Percentiles rank a stretch among this genome's conserved stretches.
These are phyloP conservation scores for Fusarium sulawesiense DNA, from an alignment of 2,329 filamentous ascomycete species.

Conservation along the genomic window DNA sequence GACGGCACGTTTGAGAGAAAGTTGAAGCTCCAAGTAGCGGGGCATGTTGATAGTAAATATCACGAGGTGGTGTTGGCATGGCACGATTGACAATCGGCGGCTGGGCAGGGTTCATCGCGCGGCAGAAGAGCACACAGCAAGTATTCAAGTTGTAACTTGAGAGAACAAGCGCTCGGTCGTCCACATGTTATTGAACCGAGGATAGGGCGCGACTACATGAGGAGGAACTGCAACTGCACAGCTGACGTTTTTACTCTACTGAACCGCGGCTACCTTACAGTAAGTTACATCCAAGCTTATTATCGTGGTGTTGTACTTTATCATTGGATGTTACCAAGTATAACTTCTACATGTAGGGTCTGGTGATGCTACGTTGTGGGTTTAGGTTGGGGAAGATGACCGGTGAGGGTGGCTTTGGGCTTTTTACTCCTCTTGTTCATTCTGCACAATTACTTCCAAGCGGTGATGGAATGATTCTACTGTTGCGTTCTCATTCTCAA, in stretches of 20 bases:
- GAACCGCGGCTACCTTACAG: slow-evolving; percentile 24
- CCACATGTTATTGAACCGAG: slow-evolving; percentile 48
- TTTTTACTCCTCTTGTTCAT: slow-evolving; percentile 3
- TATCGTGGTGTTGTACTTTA: slow-evolving; percentile 23
- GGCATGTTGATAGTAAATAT: slow-evolving; percentile 41
- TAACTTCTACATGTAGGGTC: neutral
- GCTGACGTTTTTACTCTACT: slow-evolving; percentile 10
- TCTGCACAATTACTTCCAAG: slow-evolving; percentile 13
- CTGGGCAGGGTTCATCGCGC: slow-evolving; percentile 30
- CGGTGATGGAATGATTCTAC: slow-evolving; percentile 26
- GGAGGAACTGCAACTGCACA: slow-evolving; percentile 1
- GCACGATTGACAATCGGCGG: slow-evolving; percentile 30
- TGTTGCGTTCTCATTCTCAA: slow-evolving; percentile 17
- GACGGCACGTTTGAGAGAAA: slow-evolving; percentile 3
- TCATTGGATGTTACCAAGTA: slow-evolving; percentile 12
- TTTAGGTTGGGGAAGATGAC: neutral
- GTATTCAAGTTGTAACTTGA: slow-evolving; percentile 22
- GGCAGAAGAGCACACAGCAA: neutral
- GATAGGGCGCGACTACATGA: slow-evolving; percentile 46
- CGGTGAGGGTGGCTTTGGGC: slow-evolving; percentile 17
- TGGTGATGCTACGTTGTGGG: slow-evolving; percentile 21
- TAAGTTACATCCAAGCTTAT: slow-evolving; percentile 9
- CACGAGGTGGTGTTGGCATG: slow-evolving; percentile 34
- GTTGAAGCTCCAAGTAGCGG: slow-evolving; percentile 20
- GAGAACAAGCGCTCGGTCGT: slow-evolving; percentile 39